A percentile compares a stretch with the other conserved stretches of the same genome.
Evolutionary conservation across 441 rosid species (phyloP).

Genomic region (Francoa sonchifolia): DNA sequence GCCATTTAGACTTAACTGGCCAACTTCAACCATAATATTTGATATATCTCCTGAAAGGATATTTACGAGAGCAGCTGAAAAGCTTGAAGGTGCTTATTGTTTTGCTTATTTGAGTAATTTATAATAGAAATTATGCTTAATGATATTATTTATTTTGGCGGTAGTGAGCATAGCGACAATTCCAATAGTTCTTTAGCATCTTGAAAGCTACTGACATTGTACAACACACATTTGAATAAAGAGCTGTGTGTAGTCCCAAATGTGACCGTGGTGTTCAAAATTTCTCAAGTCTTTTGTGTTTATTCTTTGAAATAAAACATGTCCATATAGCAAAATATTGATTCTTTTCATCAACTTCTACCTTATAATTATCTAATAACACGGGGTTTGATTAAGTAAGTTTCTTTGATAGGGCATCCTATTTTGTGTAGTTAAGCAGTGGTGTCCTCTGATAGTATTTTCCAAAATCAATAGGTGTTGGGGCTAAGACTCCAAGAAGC

Average conservation of each 20-base stretch:
- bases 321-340: no score
- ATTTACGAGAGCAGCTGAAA: slow-evolving; percentile 40
- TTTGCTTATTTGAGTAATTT: slow-evolving; percentile 7
- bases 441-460: slow-evolving; percentile 12
- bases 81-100: slow-evolving; percentile 55
- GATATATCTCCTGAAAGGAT: slow-evolving; percentile 63
- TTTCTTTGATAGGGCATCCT: slow-evolving; percentile 5
- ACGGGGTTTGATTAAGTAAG: slow-evolving; percentile 1
- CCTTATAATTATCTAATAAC: not conserved
- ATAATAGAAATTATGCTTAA: no score
- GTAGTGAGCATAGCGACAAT: not conserved
- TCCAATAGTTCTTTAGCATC: not conserved
- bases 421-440: slow-evolving; percentile 6
- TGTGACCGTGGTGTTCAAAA: not conserved
- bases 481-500: slow-evolving; percentile 62
- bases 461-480: slow-evolving; percentile 47
- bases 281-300: not conserved
- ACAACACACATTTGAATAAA: not conserved
- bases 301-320: no score
- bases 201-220: no score
- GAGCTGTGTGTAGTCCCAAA: no score
- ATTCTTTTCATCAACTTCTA: slow-evolving; percentile 1
- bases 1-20: slow-evolving; percentile 87
- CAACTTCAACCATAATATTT: slow-evolving; percentile 64
- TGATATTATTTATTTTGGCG: not conserved